These are phyloP conservation scores for Nakaseomyces sp. DNA, from an alignment of 1,139 yeast species.

Conservation along the genomic window DNA sequence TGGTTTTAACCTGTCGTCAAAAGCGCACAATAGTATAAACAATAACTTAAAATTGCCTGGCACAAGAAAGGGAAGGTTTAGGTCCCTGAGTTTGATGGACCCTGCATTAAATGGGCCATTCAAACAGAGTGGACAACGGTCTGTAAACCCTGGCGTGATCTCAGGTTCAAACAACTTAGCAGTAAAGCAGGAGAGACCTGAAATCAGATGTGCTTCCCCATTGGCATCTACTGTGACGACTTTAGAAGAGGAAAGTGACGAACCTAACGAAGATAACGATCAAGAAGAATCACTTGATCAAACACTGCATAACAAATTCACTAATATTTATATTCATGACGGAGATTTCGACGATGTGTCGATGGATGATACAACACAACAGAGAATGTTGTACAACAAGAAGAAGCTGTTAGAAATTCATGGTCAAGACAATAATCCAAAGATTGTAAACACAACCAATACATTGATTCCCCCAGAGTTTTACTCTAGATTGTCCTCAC, in stretches of 20 bases:
- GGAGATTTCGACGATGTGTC: constrained; percentile 24
- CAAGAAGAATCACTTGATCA: constrained; percentile 1
- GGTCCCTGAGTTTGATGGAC: constrained; percentile 31
- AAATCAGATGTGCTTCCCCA: constrained; percentile 2
- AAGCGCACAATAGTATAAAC: constrained; percentile 6
- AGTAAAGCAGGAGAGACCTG: background rate
- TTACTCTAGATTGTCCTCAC: constrained; percentile 29
- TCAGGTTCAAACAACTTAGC: background rate
- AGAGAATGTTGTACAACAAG: constrained; percentile 5
- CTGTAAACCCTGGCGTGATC: background rate
- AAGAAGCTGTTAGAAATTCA: constrained; percentile 1
- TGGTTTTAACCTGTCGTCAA: constrained; percentile 11
- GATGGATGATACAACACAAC: constrained; percentile 5
- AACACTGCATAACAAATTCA: constrained; percentile 12
- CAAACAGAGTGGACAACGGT: constrained; percentile 1
- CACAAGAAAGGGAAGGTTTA: constrained; percentile 21
- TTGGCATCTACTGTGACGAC: constrained; percentile 2
- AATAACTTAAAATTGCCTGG: background rate
- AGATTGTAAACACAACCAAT: constrained; percentile 7
- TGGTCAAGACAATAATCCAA: constrained; percentile 5
- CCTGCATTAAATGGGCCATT: constrained; percentile 17
- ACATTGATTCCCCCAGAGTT: constrained; percentile 32
- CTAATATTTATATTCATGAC: constrained; percentile 31
- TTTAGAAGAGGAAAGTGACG: background rate
- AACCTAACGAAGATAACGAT: background rate